A percentile compares a stretch with the other conserved stretches of the same genome.
phyloP scores from a whole-genome alignment of 441 rosid species.

The Dalechampia spathulata region DNA sequence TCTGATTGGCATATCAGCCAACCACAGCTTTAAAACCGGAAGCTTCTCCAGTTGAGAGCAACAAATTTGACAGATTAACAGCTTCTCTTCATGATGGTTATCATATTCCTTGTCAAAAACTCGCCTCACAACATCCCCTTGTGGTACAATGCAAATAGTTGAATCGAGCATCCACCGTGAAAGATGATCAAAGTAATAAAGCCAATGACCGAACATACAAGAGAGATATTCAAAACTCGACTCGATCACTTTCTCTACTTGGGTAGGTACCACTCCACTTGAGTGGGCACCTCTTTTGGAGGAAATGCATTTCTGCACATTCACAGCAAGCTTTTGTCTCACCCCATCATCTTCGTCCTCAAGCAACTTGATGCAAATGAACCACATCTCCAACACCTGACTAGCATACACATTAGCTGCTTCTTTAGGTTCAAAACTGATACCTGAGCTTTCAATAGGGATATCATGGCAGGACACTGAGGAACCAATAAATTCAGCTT shows the following conservation, averaged over 20 bases:
- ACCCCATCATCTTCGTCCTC: constrained; percentile 96
- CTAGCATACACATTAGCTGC: constrained; percentile 38
- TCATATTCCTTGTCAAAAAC: constrained; percentile 97
- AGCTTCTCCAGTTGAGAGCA: constrained; percentile 69
- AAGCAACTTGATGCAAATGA: constrained; percentile 66
- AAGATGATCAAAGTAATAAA: constrained; percentile 57
- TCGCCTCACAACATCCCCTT: constrained; percentile 68
- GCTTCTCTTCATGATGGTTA: constrained; percentile 94
- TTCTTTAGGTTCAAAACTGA: constrained; percentile 27
- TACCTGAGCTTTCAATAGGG: constrained; percentile 25
- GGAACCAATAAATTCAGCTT: constrained; percentile 59
- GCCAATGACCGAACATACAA: constrained; percentile 71
- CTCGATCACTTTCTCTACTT: constrained; percentile 87
- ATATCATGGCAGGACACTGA: constrained; percentile 32
- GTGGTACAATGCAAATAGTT: constrained; percentile 37
- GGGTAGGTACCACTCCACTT: constrained; percentile 47
- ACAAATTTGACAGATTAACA: constrained; percentile 72
- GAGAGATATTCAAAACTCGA: constrained; percentile 66
- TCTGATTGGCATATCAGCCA: constrained; percentile 15
- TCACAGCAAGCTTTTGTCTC: constrained; percentile 55
- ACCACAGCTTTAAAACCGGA: constrained; percentile 25
- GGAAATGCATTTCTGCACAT: constrained; percentile 61
- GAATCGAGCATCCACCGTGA: constrained; percentile 47
- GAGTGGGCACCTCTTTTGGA: constrained; percentile 19
- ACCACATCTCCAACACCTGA: constrained; percentile 69